phyloP scores from a whole-genome alignment of 768 basidiomycete genomes.

The Pholiota microspora region DNA sequence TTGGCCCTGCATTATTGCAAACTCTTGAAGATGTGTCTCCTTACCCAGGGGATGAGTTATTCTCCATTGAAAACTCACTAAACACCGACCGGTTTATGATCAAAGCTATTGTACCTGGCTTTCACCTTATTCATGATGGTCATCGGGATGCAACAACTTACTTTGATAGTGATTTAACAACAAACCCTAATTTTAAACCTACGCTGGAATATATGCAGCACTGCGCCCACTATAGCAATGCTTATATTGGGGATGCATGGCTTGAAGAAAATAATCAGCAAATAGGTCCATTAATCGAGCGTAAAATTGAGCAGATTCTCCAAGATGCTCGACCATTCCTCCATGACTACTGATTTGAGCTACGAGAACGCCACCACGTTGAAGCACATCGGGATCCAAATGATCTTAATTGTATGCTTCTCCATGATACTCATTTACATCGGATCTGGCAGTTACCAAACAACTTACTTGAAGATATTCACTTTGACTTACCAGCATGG shows the following conservation, averaged over 20 bases:
- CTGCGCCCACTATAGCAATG: not conserved
- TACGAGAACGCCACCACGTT: not conserved
- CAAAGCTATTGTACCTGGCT: not conserved
- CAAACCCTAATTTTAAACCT: not conserved
- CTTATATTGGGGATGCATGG: not conserved
- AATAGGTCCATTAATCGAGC: not conserved
- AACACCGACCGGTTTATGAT: not conserved
- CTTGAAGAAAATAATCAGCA: not conserved
- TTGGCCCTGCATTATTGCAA: not conserved
- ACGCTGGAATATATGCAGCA: not conserved
- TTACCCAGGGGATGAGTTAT: not conserved
- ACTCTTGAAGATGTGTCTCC: not conserved
- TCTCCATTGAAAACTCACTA: no score
- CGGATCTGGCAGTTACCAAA: no score
- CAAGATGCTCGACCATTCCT: not conserved
- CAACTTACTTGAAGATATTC: no score
- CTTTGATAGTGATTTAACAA: not conserved
- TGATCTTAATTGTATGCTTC: no score
- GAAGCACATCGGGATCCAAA: not conserved
- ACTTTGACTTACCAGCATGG: no score
- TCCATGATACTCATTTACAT: no score
- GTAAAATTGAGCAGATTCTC: not conserved
- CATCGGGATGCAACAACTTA: not conserved
- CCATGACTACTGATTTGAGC: not conserved
- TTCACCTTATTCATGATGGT: not conserved